A percentile compares a stretch with the other conserved stretches of the same genome.
phyloP scores from a whole-genome alignment of 1,284 basidiomycete genomes.

The Chalciporus sp. region DNA sequence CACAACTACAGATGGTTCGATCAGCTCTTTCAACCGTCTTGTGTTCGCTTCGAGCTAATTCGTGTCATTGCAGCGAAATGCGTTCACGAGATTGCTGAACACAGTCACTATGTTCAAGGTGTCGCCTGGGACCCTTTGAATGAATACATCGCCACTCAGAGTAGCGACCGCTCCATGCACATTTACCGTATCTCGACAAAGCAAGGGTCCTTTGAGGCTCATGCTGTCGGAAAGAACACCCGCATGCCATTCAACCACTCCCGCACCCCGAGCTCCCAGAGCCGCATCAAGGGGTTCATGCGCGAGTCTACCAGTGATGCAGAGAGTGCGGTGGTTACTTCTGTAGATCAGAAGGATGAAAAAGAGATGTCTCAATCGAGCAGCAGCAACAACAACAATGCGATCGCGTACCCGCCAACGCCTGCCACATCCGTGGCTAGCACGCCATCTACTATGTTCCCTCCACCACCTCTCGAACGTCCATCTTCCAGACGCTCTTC shows the following conservation, averaged over 20 bases:
- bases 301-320: constrained; percentile 79
- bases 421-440: constrained; percentile 63
- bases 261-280: constrained; percentile 62
- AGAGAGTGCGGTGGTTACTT: constrained; percentile 58
- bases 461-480: constrained; percentile 66
- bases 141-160: constrained; percentile 94
- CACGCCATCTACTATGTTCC: constrained; percentile 70
- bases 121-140: constrained; percentile 97
- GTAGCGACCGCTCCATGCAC: constrained; percentile 89
- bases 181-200: constrained; percentile 82
- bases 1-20: constrained; percentile 71
- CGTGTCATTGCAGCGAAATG: constrained; percentile 61
- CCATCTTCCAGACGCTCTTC: constrained; percentile 83
- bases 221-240: constrained; percentile 81
- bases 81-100: constrained; percentile 84
- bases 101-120: constrained; percentile 93
- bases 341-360: constrained; percentile 53
- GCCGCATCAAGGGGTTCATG: constrained; percentile 49
- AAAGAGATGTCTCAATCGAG: constrained; percentile 23
- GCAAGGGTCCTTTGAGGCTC: constrained; percentile 80
- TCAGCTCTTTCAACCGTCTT: constrained; percentile 4
- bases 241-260: constrained; percentile 70
- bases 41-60: constrained; percentile 5
- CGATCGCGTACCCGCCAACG: constrained; percentile 51
- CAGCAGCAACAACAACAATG: constrained; percentile 25